Evolutionary conservation across 1,284 basidiomycete species (phyloP), one percentile per base, ranked within the genome.

Genomic region (Golubevia pallescens): DNA sequence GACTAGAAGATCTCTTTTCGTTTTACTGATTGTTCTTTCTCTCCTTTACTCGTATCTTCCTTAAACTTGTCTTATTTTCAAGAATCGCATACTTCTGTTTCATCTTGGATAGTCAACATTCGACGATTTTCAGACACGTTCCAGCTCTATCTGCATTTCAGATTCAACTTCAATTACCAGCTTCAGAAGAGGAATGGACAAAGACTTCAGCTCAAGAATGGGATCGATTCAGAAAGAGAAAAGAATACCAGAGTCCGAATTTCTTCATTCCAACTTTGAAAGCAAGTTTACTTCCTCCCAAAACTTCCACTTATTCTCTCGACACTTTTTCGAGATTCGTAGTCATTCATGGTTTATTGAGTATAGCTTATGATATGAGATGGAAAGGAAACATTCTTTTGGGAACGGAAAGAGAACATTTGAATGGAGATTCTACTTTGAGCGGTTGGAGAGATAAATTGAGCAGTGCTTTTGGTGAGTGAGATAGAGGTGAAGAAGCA

Each of bases 381-480:
- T 77, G 75, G 75, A 77, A 77, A 62, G 73, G 75, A 19, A 72
- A 77, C 19, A 68, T 74, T 21, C 55, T 77, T 42, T 58, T 77
- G 1, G 75, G 73, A 38, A 73, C 74, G 8, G 74, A 77, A 16
- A 34, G 62, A 2, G 58, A 28, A 13, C 63, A 10, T 38, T 38
- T 10, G 10, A 38, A 4, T 38, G 34, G 34, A 38, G 34, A 38
- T 38, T 5, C 5, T 38, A 38, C 34, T 38, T 10, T 38, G 3
- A 5, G 5, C 34, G 34, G 34, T 38, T 38, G 34, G 34, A 38
- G 34, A 10, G 34, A 38, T 10, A 38, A 38, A 38, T 38, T 38
- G 10, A 38, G 34, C 34, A 38, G 34, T 38, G 34, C 34, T 38
- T 38, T 38, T 10, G 3, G n/a, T n/a, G n/a, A 28, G 28, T 28